Base-by-base conservation (phyloP, 2,329 filamentous ascomycete genomes). In the Talaromyces rugulosus region DNA sequence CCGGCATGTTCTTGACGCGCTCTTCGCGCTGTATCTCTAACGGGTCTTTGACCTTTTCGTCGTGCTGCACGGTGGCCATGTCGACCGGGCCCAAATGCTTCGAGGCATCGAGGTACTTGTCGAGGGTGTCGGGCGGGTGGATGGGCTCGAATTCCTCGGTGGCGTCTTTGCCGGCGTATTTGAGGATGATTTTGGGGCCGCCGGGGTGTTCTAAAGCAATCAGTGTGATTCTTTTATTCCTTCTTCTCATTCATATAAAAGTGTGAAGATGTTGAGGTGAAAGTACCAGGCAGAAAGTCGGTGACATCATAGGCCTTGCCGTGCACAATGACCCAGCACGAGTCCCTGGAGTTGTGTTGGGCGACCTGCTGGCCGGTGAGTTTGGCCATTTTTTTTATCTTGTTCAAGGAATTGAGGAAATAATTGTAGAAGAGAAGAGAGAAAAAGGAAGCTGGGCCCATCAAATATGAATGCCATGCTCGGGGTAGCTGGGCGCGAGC, bases 131-230 rank as follows among this genome's bases (percentile, higher is more conserved):
- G 14, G 90, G 91, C 2, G 93, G 93, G 75, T 89, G 87, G 66
- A 97, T 95, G 40, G 92, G 92, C 55, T 96, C 92, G 77, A 91
- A 97, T 72, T 92, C 92, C 74, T 93, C 90, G 40, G 92, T 96
- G 44, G 92, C 92, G 81, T 97, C 93, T 82, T 94, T 96, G 70
- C 93, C 92, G 33, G 93, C 93, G 78, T 97, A 96, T 80, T 96
- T 96, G 66, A 99, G 85, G 71, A 99, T 98, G 75, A 98, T 96
- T 73, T 94, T 95, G 67, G 87, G 84, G 42, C 91, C 93, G 64
- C 93, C 93, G 28, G 93, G 93, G 72, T 96, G 92, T 75, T 96
- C 91, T 87, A 68, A 9, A 27, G 31, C 18, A 16, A 14, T 58
- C 28, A 58, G 40, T 31, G 2, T 23, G 23, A 23, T 57, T 23